Percentiles rank a stretch among this genome's conserved stretches.
These are phyloP conservation scores for Staphylotrichum longicolle DNA, from an alignment of 495 filamentous ascomycete species.

Conservation along the genomic window DNA sequence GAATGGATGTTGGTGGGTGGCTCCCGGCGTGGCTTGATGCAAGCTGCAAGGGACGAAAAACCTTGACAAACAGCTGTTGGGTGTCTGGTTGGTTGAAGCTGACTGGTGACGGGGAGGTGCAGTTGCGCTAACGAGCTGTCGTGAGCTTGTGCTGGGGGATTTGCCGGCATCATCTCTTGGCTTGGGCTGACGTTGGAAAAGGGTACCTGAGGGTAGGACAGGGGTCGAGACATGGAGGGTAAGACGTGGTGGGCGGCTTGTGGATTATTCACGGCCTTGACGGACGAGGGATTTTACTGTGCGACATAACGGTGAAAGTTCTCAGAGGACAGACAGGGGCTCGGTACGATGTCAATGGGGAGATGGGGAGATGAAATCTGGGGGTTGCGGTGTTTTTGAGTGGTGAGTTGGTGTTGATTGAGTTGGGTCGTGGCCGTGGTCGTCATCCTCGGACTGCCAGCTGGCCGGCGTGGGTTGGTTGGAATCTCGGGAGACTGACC, in stretches of 20 bases:
- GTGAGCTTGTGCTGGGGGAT: not conserved
- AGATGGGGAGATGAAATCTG: too few species aligned
- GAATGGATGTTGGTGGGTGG: too few species aligned
- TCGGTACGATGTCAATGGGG: too few species aligned
- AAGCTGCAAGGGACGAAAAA: conserved; percentile 23
- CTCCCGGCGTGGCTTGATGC: conserved; percentile 6
- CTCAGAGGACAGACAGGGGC: not conserved
- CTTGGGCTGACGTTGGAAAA: not conserved
- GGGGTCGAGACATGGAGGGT: not conserved
- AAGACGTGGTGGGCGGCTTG: conserved; percentile 10
- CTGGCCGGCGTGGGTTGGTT: not conserved
- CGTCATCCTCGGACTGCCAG: not conserved
- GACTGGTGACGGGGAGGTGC: not conserved
- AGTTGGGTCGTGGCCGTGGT: too few species aligned
- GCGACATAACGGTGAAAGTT: not conserved
- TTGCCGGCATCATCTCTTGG: not conserved
- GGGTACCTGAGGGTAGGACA: not conserved
- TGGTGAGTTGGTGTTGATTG: not conserved
- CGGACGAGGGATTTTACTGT: not conserved
- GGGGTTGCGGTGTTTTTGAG: not conserved
- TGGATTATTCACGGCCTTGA: not conserved
- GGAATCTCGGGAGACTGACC: not conserved
- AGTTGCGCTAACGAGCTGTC: not conserved
- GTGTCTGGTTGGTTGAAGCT: not conserved
- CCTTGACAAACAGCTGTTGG: not conserved